Percentiles rank a stretch among this genome's conserved stretches.
Evolutionary conservation across 1,284 basidiomycete genomes (phyloP).

Genomic region (Violaceomyces palustris): DNA sequence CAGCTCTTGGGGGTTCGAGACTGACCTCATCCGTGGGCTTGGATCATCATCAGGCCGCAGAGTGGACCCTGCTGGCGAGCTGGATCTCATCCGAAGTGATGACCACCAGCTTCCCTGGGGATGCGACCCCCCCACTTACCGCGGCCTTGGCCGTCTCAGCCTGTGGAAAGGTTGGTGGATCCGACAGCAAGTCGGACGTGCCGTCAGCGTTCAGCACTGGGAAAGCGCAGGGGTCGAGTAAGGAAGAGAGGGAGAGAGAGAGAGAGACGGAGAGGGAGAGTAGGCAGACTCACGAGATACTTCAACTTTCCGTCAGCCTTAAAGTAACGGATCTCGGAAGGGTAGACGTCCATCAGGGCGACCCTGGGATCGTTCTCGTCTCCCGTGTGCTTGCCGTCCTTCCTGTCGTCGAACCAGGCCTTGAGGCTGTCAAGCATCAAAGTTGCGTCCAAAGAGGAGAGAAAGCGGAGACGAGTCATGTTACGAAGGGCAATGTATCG

Average conservation of each 20-base stretch:
- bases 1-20: too few relatives aligned
- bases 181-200: not conserved
- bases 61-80: constrained; percentile 50
- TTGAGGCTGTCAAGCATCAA: too few relatives aligned
- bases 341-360: constrained; percentile 71
- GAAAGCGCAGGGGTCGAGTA: too few relatives aligned
- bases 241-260: too few relatives aligned
- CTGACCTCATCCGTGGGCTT: too few relatives aligned
- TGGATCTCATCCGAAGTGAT: constrained; percentile 63
- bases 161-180: constrained; percentile 1
- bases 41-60: too few relatives aligned
- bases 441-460: too few relatives aligned
- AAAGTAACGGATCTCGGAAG: constrained; percentile 60
- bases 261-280: too few relatives aligned
- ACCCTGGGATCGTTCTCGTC: constrained; percentile 75
- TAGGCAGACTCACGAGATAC: constrained; percentile 5
- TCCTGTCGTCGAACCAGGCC: constrained; percentile 81
- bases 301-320: constrained; percentile 35
- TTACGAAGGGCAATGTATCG: too few relatives aligned
- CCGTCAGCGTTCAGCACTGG: too few relatives aligned
- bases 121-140: constrained; percentile 60
- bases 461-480: too few relatives aligned
- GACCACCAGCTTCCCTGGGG: constrained; percentile 64
- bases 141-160: constrained; percentile 60
- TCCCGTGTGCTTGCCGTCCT: constrained; percentile 80